Evolutionary conservation across 1,284 basidiomycete species (phyloP).

Genomic region (Leccinum variabile): DNA sequence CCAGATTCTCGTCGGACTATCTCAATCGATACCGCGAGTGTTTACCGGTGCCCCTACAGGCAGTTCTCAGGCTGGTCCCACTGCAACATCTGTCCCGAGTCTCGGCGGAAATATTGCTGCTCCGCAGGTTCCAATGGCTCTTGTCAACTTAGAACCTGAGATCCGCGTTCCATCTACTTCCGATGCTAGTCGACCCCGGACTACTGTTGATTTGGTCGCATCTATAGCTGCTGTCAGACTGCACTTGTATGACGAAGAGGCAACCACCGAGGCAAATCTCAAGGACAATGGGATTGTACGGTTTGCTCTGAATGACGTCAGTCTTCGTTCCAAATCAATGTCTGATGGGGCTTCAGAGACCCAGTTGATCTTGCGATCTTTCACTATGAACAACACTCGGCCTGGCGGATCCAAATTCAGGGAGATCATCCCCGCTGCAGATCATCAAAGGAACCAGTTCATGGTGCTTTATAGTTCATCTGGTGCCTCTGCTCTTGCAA

Average conservation of each 20-base stretch:
- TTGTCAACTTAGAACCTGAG: slow-evolving; percentile 61
- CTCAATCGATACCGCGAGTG: slow-evolving; percentile 75
- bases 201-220: slow-evolving; percentile 77
- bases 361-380: slow-evolving; percentile 85
- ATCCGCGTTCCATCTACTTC: slow-evolving; percentile 35
- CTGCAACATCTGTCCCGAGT: slow-evolving; percentile 15
- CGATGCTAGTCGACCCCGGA: slow-evolving; percentile 46
- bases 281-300: slow-evolving; percentile 82
- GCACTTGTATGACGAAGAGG: slow-evolving; percentile 85
- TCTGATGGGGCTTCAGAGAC: slow-evolving; percentile 85
- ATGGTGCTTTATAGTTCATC: slow-evolving; percentile 90
- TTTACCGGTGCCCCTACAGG: slow-evolving; percentile 47
- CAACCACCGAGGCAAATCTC: slow-evolving; percentile 60
- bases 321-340: slow-evolving; percentile 80
- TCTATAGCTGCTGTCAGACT: slow-evolving; percentile 77
- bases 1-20: slow-evolving; percentile 69
- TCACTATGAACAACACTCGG: slow-evolving; percentile 89
- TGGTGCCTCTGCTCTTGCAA: slow-evolving; percentile 68
- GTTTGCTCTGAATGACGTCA: slow-evolving; percentile 83
- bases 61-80: slow-evolving; percentile 30
- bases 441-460: slow-evolving; percentile 90
- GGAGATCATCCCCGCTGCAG: slow-evolving; percentile 92
- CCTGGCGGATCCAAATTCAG: slow-evolving; percentile 85
- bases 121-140: slow-evolving; percentile 7
- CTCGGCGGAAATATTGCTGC: slow-evolving; percentile 6